Evolutionary conservation across 2,329 filamentous ascomycete genomes (phyloP).

Genomic region (Aureobasidium sp.): DNA sequence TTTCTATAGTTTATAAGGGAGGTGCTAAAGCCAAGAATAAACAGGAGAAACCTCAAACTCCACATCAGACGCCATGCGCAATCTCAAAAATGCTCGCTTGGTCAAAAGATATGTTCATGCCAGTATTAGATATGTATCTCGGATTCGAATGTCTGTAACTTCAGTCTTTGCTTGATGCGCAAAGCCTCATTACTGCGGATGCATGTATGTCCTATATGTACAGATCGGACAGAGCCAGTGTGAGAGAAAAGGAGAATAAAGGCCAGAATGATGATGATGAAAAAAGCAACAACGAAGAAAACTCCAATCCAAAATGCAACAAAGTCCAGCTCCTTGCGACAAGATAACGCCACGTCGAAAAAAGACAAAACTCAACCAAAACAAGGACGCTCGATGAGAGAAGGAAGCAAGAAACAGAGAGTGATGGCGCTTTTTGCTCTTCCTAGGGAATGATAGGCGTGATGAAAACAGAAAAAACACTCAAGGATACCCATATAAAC

Average conservation of each 20-base stretch:
- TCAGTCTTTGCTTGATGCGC: background rate
- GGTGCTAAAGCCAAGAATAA: no score
- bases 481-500: background rate
- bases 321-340: slow-evolving; percentile 3
- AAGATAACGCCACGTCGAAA: background rate
- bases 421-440: slow-evolving; percentile 4
- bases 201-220: background rate
- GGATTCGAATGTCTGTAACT: background rate
- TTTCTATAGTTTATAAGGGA: no score
- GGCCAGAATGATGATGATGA: background rate
- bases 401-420: slow-evolving; percentile 1
- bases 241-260: background rate
- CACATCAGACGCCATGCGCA: no score
- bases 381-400: background rate
- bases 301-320: slow-evolving; percentile 7
- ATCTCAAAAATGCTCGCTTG: no score
- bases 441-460: slow-evolving; percentile 4
- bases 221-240: background rate
- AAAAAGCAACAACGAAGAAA: background rate
- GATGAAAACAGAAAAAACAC: background rate
- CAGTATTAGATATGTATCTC: no score
- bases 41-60: no score
- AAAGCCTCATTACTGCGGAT: background rate
- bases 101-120: no score
- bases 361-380: background rate